phyloP scores from a whole-genome alignment of 257 asterid species.

The Rauvolfia tetraphylla region DNA sequence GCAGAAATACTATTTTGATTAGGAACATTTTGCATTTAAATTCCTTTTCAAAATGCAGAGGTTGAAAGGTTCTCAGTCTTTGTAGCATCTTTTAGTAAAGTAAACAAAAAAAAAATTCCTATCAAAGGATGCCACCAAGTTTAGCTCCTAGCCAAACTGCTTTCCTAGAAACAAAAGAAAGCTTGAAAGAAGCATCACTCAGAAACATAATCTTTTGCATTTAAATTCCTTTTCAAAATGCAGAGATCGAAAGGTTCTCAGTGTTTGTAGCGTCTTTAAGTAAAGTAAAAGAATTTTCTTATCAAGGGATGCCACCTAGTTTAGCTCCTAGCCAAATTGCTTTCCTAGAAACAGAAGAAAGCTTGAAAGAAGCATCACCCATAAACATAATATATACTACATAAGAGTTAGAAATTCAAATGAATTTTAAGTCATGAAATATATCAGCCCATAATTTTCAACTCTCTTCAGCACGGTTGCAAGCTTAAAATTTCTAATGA shows the following conservation, averaged over 20 bases:
- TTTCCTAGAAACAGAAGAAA: neutral
- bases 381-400: too few species aligned
- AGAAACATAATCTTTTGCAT: too few species aligned
- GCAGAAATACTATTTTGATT: neutral
- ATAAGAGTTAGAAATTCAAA: neutral
- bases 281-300: too few species aligned
- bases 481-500: neutral
- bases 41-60: too few species aligned
- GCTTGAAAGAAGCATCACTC: too few species aligned
- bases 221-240: neutral
- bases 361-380: neutral
- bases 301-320: neutral
- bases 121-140: too few species aligned
- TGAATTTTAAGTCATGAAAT: neutral
- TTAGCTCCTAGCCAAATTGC: neutral
- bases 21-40: neutral
- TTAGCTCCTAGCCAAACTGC: too few species aligned
- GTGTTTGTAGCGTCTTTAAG: neutral
- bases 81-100: too few species aligned
- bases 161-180: too few species aligned
- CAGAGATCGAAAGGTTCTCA: neutral
- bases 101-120: too few species aligned
- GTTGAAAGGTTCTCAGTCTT: too few species aligned
- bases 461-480: neutral
- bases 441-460: neutral